phyloP scores from a whole-genome alignment of 140 eudicot species.

The Ambrosia hybrid region DNA sequence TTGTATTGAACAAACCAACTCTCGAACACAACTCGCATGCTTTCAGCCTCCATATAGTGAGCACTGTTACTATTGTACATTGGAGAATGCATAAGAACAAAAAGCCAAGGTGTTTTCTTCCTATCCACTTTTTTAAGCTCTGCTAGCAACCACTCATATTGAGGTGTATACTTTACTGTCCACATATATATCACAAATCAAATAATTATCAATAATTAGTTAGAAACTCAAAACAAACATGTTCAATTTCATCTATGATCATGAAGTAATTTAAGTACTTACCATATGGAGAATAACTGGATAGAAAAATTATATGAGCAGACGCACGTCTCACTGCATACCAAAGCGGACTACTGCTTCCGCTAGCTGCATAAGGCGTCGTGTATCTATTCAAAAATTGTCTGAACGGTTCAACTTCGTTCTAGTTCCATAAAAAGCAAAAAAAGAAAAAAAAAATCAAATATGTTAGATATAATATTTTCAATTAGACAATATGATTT shows the following conservation, averaged over 20 bases:
- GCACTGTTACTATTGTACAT: constrained; percentile 67
- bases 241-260: too few species aligned
- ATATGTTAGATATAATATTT: too few species aligned
- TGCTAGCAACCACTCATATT: constrained; percentile 62
- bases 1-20: constrained; percentile 64
- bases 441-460: not conserved
- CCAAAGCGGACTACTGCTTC: constrained; percentile 84
- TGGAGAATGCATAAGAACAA: constrained; percentile 75
- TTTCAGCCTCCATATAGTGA: constrained; percentile 88
- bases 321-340: constrained; percentile 83
- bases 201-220: not conserved
- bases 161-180: constrained; percentile 88
- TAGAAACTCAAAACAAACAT: too few species aligned
- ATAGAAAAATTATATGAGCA: constrained; percentile 80
- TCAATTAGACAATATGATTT: too few species aligned
- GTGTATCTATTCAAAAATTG: constrained; percentile 69
- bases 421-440: constrained; percentile 34
- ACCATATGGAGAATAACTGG: constrained; percentile 91
- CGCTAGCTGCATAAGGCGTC: constrained; percentile 69
- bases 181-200: not conserved
- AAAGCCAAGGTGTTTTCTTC: constrained; percentile 87
- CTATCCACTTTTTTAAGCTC: constrained; percentile 76
- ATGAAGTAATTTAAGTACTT: constrained; percentile 14
- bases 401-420: constrained; percentile 72
- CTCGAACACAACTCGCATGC: constrained; percentile 74